Evolutionary conservation across 306 rosid genomes (phyloP).

Genomic region (Castanea crenata): DNA sequence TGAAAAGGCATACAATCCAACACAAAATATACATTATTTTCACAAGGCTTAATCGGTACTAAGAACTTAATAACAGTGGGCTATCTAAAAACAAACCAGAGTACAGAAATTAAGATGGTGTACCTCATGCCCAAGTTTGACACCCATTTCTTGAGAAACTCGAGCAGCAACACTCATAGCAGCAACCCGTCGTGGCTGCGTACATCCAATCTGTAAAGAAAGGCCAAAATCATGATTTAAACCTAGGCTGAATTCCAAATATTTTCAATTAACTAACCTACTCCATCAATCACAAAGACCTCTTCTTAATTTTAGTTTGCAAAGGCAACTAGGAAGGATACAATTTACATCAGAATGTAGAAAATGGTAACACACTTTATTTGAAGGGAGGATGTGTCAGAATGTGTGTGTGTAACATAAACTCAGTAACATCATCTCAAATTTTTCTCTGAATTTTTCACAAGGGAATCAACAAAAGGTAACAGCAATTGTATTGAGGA

Average conservation of each 20-base stretch:
- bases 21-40: background rate
- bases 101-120: constrained; percentile 6
- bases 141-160: constrained; percentile 96
- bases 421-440: background rate
- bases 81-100: constrained; percentile 4
- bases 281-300: background rate
- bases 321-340: background rate
- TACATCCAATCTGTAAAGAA: constrained; percentile 80
- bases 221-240: background rate
- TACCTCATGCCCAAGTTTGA: constrained; percentile 96
- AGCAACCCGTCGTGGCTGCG: constrained; percentile 97
- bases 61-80: background rate
- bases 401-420: background rate
- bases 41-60: background rate
- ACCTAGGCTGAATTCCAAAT: background rate
- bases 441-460: background rate
- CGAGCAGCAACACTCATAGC: constrained; percentile 99
- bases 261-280: constrained; percentile 5
- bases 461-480: background rate
- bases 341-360: background rate
- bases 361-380: background rate
- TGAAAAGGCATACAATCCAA: background rate
- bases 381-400: background rate
- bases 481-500: background rate
- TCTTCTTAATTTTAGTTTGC: background rate